Evolutionary conservation across 2,329 filamentous ascomycete genomes (phyloP), one percentile per base, ranked within the genome.

Genomic region (Periglandula ipomoeae): DNA sequence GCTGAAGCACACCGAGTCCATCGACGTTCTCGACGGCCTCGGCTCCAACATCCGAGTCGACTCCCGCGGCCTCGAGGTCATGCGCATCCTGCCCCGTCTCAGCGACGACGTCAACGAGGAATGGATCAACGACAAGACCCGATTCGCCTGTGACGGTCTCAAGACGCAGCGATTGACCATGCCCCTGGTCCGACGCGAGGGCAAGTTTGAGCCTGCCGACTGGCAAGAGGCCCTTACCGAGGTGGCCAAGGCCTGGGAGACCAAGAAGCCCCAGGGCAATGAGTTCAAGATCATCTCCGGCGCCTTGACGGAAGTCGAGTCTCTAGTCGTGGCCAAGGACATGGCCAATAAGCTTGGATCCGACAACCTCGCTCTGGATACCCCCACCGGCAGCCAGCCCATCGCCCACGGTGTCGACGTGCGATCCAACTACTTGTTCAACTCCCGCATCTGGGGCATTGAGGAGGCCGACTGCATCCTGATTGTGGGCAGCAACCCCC

Each of bases 81-180:
- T 98, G 90, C 85, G 93, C 59, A 78, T 98, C 52, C 65, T 96
- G 15, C 93, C 93, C 51, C 82, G 93, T 60, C 77, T 98, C 53
- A 98, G 98, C 66, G 93, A 98, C 65, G 90, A 97, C 61, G 82
- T 98, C 60, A 98, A 98, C 68, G 93, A 98, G 73, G 93, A 98
- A 70, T 98, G 93, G 93, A 97, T 98, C 68, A 93, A 97, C 70
- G 93, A 98, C 75, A 98, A 97, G 78, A 84, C 89, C 37, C 83
- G 93, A 56, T 98, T 97, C 66, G 91, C 93, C 38, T 95, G 90
- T 66, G 93, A 98, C 66, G 93, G 93, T 44, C 77, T 98, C 56
- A 95, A 90, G 79, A 97, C 91, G 42, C 93, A 98, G 71, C 82
- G 93, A 63, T 76, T 98, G 49, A 97, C 93, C 32, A 93, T 91